Evolutionary conservation across 225 moss, liverwort and hornwort genomes (phyloP), one percentile per base, ranked within the genome.

Genomic region (Physcomitrium patens): DNA sequence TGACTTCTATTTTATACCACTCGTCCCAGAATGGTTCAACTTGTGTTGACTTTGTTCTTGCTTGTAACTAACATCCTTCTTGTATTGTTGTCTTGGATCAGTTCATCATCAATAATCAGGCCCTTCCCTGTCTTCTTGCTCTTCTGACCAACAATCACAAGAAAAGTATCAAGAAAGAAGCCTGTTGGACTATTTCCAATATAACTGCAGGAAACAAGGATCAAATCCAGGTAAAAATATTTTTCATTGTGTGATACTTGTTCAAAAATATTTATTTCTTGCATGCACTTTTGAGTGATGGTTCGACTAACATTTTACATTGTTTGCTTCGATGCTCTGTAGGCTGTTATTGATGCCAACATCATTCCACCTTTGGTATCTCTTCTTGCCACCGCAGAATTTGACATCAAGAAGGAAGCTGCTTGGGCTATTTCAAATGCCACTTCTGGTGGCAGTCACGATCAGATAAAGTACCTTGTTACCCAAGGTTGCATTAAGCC

Each of bases 371-470:
- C 96, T 9, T 78, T 97, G 63, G 94, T 97, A 15, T 82, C 94
- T 65, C 72, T 97, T 10, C 87, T 97, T 16, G 94, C 82, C 14
- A 90, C 84, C 14, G 96, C 94, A 0, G 96, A 94, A 77, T 97
- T 97, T 43, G 96, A 97, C 60, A 97, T 97, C 47, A 97, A 97
- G 88, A 97, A 97, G 65, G 96, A 97, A 78, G 96, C 96, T 10
- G 96, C 96, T 0, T 97, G 96, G 96, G 96, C 96, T 11, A 92
- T 97, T 11, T 97, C 96, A 0, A 97, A 97, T 61, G 96, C 96
- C 0, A 97, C 96, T 11, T 97, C 96, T 48, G 96, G 96, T 61
- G 96, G 96, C 3, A 97, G 89, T 7, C 90, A 91, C 2, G 92
- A 97, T 12, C 96, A 97, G 71, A 97, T 97, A 22, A 96, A 96